Conservation (phyloP, 306 rosid species). For the Senna tora region DNA sequence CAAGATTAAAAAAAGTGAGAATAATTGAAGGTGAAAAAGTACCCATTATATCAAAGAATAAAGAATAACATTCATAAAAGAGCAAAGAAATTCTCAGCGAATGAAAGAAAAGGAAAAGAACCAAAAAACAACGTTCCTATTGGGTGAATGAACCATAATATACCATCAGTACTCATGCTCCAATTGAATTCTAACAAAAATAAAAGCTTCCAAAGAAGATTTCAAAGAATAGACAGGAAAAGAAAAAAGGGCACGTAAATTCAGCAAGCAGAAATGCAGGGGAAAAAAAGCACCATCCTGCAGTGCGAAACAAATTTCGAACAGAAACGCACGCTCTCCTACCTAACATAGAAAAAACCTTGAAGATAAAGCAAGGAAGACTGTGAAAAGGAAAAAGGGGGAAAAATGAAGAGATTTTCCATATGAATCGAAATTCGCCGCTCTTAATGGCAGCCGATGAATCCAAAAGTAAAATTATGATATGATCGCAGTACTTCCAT, state of each 20-base stretch:
- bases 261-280: constrained; percentile 3
- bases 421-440: constrained; percentile 5
- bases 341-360: constrained; percentile 50
- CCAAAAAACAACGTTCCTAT: too few species aligned
- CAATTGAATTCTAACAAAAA: constrained; percentile 30
- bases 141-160: constrained; percentile 13
- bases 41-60: background rate
- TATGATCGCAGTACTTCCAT: background rate
- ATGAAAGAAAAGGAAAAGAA: background rate
- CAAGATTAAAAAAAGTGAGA: background rate
- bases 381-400: background rate
- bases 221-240: constrained; percentile 17
- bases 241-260: background rate
- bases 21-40: background rate
- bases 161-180: constrained; percentile 1
- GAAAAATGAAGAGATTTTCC: too few species aligned
- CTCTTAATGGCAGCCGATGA: constrained; percentile 14
- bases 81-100: background rate
- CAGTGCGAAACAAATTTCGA: constrained; percentile 34
- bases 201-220: background rate
- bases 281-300: constrained; percentile 30
- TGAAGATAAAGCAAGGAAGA: constrained; percentile 26
- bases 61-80: constrained; percentile 12
- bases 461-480: background rate
- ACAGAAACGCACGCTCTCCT: constrained; percentile 40